Evolutionary conservation across 1,284 basidiomycete species (phyloP).

Genomic region (Clitocybe nebularis): DNA sequence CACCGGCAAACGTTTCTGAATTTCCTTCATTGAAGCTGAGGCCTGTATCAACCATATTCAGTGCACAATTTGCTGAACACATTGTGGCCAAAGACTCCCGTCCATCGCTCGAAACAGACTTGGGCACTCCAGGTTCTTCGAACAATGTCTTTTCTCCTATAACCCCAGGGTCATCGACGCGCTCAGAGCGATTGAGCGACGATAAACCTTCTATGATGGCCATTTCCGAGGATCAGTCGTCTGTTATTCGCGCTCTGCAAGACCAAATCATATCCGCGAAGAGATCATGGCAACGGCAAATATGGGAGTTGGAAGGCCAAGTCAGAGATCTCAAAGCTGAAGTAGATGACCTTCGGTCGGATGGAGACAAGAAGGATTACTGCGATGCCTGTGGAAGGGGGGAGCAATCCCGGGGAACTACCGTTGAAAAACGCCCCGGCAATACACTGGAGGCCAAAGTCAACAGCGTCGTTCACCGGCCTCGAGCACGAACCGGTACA

Average conservation of each 20-base stretch:
- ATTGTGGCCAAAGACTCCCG: slow-evolving; percentile 40
- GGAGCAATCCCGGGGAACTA: slow-evolving; percentile 17
- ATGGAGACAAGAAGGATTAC: slow-evolving; percentile 34
- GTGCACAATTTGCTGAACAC: slow-evolving; percentile 63
- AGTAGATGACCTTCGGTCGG: slow-evolving; percentile 50
- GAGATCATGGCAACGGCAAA: slow-evolving; percentile 63
- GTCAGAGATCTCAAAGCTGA: slow-evolving; percentile 67
- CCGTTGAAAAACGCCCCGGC: slow-evolving; percentile 7
- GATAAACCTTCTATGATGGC: slow-evolving; percentile 30
- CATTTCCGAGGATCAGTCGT: slow-evolving; percentile 39
- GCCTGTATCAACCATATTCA: slow-evolving; percentile 74
- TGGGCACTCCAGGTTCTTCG: slow-evolving; percentile 49
- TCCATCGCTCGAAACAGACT: slow-evolving; percentile 37
- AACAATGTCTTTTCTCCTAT: slow-evolving; percentile 45
- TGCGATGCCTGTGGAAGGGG: slow-evolving; percentile 64
- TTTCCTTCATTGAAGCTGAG: slow-evolving; percentile 68
- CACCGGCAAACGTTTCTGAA: slow-evolving; percentile 56
- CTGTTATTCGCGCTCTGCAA: slow-evolving; percentile 51
- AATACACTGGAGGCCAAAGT: slow-evolving; percentile 20
- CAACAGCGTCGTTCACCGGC: slow-evolving; percentile 57
- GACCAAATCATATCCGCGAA: slow-evolving; percentile 59
- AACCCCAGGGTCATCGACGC: slow-evolving; percentile 38
- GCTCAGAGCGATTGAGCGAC: slow-evolving; percentile 21
- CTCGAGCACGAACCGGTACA: slow-evolving; percentile 58
- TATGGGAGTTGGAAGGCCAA: slow-evolving; percentile 73